Base-by-base conservation (phyloP, 2,329 filamentous ascomycete species). In the Phialophora expanda region DNA sequence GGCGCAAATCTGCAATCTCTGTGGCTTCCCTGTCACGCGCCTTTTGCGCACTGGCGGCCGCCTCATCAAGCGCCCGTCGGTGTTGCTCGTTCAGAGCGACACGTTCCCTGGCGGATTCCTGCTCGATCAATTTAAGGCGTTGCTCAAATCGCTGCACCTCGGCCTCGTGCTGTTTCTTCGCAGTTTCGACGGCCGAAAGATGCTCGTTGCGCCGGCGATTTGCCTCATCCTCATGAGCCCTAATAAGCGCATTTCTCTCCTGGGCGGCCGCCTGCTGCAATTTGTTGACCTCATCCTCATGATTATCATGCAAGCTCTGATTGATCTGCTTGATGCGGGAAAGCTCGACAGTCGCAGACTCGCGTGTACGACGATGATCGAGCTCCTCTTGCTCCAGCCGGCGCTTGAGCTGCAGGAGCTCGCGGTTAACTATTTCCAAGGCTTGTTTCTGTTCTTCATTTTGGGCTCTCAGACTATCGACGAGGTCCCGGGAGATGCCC, bases 401-500 rank as follows among this genome's bases (percentile, higher is more conserved):
- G 61, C 86, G 82, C 65, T 85, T 82, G 8, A 86, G 73, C 22
- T 79, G 80, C 53, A 88, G 76, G 28, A 86, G 75, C 41, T 87
- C 83, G 9, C 82, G 80, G 73, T 88, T 85, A 32, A 86, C 75
- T 51, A 84, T 84, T 66, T 87, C 82, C 32, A 89, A 79, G 1
- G 80, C 81, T 68, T 86, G 81, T 24, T 87, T 88, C 69, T 89
- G 92, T 66, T 94, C 89, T 66, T 90, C 88, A 0, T 96, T 78
- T 75, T 97, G 90, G 4, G 84, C 84, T 57, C 92, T 88, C 34
- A 99, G 81, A 0, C 90, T 89, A 76, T 99, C 95, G 3, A 99
- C 91, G 44, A 98, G 82, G 73, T 98, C 92, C 48, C 94, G 87
- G n/a, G 96, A 97, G 44, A 99, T 90, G 3, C 94, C 94, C 73